Base-by-base conservation (phyloP, 139 green algal species). In the Zygnema cylindricum region DNA sequence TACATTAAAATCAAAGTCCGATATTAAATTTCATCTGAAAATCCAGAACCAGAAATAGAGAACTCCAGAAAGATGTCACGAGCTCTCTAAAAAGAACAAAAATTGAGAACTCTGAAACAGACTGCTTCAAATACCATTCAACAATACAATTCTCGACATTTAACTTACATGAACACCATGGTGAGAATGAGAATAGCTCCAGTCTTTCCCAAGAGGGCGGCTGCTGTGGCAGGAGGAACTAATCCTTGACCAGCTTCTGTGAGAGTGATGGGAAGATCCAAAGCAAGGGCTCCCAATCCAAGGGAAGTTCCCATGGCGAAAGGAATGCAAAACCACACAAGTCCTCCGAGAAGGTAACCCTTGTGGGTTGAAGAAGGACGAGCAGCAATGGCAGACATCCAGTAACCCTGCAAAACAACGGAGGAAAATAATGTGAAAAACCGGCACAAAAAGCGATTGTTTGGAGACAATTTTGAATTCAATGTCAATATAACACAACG, bases 291-390 rank as follows among this genome's bases (percentile, higher is more conserved):
- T 49, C 93, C 96, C 11, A 98, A 93, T 38, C 96, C 96, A 77
- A 98, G 92, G 85, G 95, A 94, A 55, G 96, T 98, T 43, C 96
- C 96, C 82, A 98, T 93, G 3, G 96, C 96, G 94, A 98, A 98
- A 57, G 96, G 96, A 84, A 98, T 96, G 82, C 95, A 95, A 93
- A 98, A 98, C 96, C 96, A 88, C 33, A 88, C 49, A 1, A 88
- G 83, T n/a, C 83, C 83, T 36, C 83, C 83, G 39, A 88, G 35
- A 42, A 88, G 49, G 71, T 88, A 88, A 33, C 90, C 90, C 85
- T 95, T 96, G 93, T 95, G 95, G 42, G 96, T 95, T 54, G 94
- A 94, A 39, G 94, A 96, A 43, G 96, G 96, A 49, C 93, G 94
- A 85, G 96, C 96, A 32, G 96, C 96, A 85, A 98, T 98, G 93